These are phyloP conservation scores for Aspergillus tanneri DNA, from an alignment of 2,329 filamentous ascomycete species.

Conservation along the genomic window DNA sequence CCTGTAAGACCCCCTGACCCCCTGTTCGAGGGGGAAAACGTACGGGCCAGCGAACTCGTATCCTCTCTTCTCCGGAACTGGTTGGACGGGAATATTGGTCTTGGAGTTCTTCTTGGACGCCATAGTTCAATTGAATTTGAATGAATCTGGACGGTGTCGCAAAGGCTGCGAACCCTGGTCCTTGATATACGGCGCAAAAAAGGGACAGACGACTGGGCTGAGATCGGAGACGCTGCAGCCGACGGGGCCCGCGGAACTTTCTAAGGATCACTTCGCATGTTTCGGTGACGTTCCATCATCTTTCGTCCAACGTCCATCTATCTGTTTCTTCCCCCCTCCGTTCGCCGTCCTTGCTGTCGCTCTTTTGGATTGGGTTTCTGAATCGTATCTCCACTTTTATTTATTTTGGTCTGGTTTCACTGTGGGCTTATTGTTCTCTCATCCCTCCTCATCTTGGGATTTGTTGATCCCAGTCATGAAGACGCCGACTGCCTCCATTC, in stretches of 20 bases:
- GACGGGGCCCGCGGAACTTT: background rate
- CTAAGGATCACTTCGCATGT: background rate
- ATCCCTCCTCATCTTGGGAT: constrained; percentile 1
- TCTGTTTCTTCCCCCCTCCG: background rate
- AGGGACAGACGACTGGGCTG: too few species aligned
- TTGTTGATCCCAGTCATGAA: constrained; percentile 32
- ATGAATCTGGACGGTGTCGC: background rate
- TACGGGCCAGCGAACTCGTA: constrained; percentile 52
- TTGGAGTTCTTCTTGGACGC: constrained; percentile 34
- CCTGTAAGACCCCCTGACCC: too few species aligned
- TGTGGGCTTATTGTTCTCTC: background rate
- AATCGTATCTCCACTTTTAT: background rate
- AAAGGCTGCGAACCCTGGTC: background rate
- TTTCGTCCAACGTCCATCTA: background rate
- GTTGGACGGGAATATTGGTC: constrained; percentile 33
- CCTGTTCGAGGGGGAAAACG: constrained; percentile 26
- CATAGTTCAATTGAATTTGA: constrained; percentile 21
- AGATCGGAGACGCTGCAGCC: constrained; percentile 1
- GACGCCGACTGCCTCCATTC: constrained; percentile 28
- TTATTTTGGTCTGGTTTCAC: background rate
- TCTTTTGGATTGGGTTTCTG: too few species aligned
- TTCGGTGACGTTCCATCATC: background rate
- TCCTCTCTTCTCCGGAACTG: constrained; percentile 42
- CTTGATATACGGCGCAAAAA: background rate
- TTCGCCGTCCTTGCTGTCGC: background rate